phyloP scores from a whole-genome alignment of 306 rosid genomes.

The Abrus precatorius region DNA sequence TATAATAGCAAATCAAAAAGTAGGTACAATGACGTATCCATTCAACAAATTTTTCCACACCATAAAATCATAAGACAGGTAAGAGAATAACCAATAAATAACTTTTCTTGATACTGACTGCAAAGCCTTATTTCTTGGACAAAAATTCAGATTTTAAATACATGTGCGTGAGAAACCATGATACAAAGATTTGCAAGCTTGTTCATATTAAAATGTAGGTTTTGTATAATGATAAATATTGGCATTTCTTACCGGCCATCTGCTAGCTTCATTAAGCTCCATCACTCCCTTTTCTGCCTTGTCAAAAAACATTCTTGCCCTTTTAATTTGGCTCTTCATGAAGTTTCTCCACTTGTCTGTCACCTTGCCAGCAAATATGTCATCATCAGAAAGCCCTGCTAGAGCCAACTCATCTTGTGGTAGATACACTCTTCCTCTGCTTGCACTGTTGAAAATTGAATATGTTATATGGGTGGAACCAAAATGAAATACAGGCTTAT shows the following conservation, averaged over 20 bases:
- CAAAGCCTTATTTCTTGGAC: conserved; percentile 3
- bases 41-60: neutral
- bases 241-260: conserved; percentile 70
- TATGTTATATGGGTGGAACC: conserved; percentile 7
- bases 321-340: conserved; percentile 70
- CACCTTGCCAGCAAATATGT: conserved; percentile 67
- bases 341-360: conserved; percentile 72
- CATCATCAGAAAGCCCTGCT: conserved; percentile 71
- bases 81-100: neutral
- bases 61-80: neutral
- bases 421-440: conserved; percentile 71
- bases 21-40: conserved; percentile 29
- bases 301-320: conserved; percentile 70
- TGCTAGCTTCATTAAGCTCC: conserved; percentile 65
- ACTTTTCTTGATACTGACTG: conserved; percentile 1
- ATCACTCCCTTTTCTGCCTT: conserved; percentile 69
- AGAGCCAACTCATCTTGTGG: conserved; percentile 72
- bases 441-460: conserved; percentile 53
- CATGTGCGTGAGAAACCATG: neutral
- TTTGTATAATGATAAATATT: conserved; percentile 2
- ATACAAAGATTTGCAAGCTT: conserved; percentile 17
- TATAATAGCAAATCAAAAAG: conserved; percentile 1
- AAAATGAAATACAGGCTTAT: conserved; percentile 12
- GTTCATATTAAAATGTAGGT: conserved; percentile 6
- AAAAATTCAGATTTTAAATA: neutral